phyloP scores from a whole-genome alignment of 2,329 filamentous ascomycete species.

The Falciphora oryzae region DNA sequence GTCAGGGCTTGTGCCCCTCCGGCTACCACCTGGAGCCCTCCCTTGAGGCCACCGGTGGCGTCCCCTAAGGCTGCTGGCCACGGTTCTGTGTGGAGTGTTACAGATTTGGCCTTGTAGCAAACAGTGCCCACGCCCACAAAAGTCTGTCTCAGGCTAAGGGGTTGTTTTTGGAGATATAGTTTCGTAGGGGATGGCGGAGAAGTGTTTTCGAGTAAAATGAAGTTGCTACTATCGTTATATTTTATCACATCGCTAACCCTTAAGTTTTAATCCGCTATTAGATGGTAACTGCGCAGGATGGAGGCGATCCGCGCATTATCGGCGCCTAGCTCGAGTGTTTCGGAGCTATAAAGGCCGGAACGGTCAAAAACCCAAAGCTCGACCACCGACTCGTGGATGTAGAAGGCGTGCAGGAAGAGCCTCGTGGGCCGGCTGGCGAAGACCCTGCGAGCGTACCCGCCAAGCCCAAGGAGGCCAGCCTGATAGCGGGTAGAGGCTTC shows the following conservation, averaged over 20 bases:
- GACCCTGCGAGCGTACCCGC: conserved; percentile 14
- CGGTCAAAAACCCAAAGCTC: conserved; percentile 33
- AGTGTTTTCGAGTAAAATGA: background rate
- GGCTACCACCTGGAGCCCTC: too few relatives aligned
- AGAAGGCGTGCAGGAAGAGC: conserved; percentile 30
- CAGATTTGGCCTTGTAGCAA: conserved; percentile 25
- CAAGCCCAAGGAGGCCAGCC: background rate
- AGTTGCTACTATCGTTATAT: conserved; percentile 18
- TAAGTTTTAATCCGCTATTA: conserved; percentile 23
- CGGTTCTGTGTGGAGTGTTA: too few relatives aligned
- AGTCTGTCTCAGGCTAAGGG: background rate
- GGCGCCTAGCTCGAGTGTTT: conserved; percentile 24
- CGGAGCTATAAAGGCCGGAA: conserved; percentile 28
- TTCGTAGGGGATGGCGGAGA: background rate
- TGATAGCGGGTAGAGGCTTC: background rate
- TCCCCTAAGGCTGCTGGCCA: too few relatives aligned
- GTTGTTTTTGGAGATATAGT: background rate
- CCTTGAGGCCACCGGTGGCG: too few relatives aligned
- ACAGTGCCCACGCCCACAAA: conserved; percentile 18
- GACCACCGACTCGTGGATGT: conserved; percentile 25
- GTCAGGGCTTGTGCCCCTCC: too few relatives aligned
- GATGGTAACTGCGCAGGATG: conserved; percentile 24
- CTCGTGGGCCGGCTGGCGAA: conserved; percentile 27
- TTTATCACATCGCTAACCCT: conserved; percentile 19
- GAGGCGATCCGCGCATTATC: conserved; percentile 24